Percentiles rank a stretch among this genome's conserved stretches.
Conservation (phyloP, 495 filamentous ascomycete genomes). For the Xylona heveae region DNA sequence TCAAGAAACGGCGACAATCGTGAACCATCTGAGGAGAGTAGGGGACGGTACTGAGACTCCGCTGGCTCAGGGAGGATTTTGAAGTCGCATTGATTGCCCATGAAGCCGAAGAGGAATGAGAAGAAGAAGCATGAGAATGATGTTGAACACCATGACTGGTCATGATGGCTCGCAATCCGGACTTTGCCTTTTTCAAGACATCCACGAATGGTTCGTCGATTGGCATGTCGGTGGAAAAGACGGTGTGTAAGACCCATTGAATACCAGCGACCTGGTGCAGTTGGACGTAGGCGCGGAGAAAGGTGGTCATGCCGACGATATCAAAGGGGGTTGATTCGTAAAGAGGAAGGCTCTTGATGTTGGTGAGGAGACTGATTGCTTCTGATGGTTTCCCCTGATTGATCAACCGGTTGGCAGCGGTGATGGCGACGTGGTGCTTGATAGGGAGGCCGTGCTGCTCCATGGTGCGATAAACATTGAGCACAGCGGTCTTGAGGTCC, state of each 20-base stretch:
- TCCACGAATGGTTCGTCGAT: slow-evolving; percentile 2
- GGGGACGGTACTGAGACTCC: too few relatives aligned
- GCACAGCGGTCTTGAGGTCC: slow-evolving; percentile 78
- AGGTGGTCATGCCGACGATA: slow-evolving; percentile 1
- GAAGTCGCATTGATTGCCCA: too few relatives aligned
- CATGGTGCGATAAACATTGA: neutral
- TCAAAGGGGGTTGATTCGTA: slow-evolving; percentile 1
- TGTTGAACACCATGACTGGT: too few relatives aligned
- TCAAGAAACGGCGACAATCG: too few relatives aligned
- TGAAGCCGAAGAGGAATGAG: too few relatives aligned
- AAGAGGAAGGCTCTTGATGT: neutral
- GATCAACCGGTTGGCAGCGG: slow-evolving; percentile 1
- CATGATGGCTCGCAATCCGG: too few relatives aligned
- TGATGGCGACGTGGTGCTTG: neutral
- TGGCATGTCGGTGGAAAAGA: neutral
- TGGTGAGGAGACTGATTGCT: neutral
- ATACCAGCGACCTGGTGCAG: neutral
- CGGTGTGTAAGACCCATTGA: neutral
- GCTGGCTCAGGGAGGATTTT: too few relatives aligned
- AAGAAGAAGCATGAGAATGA: too few relatives aligned
- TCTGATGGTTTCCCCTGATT: neutral
- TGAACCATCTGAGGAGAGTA: too few relatives aligned
- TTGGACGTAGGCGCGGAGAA: neutral
- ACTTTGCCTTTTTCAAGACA: neutral
- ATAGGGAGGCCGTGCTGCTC: neutral